Evolutionary conservation across 495 filamentous ascomycete species (phyloP).

Genomic region (Aspergillus homomorphus): DNA sequence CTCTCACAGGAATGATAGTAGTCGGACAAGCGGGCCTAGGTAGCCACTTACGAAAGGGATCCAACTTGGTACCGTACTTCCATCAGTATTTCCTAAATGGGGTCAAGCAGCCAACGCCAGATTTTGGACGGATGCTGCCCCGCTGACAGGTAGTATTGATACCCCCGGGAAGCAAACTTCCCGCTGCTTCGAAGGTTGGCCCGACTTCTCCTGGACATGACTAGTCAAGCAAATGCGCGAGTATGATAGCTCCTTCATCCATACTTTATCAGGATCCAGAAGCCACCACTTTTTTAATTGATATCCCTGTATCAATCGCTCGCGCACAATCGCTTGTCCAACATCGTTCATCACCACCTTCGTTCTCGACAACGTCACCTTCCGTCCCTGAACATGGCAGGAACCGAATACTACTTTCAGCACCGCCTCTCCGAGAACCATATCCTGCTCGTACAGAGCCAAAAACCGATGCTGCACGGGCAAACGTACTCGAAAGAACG

Average conservation of each 20-base stretch:
- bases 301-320: constrained; percentile 62
- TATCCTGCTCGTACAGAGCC: constrained; percentile 41
- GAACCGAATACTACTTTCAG: constrained; percentile 29
- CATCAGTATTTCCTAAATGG: no score
- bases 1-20: no score
- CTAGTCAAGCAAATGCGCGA: neutral
- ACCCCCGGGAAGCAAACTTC: neutral
- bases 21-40: no score
- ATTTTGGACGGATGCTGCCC: no score
- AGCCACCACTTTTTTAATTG: constrained; percentile 51
- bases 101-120: no score
- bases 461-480: constrained; percentile 38
- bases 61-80: no score
- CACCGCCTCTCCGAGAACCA: constrained; percentile 27
- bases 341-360: constrained; percentile 7
- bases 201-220: no score
- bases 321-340: constrained; percentile 31
- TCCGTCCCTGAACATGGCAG: neutral
- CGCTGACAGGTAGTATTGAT: neutral
- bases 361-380: neutral
- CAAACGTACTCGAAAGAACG: constrained; percentile 33
- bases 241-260: constrained; percentile 16
- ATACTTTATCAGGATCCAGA: constrained; percentile 52
- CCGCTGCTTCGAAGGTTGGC: neutral
- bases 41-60: no score